A percentile compares a stretch with the other conserved stretches of the same genome.
Conservation (phyloP, 345 rosid genomes). For the Viola odorata region DNA sequence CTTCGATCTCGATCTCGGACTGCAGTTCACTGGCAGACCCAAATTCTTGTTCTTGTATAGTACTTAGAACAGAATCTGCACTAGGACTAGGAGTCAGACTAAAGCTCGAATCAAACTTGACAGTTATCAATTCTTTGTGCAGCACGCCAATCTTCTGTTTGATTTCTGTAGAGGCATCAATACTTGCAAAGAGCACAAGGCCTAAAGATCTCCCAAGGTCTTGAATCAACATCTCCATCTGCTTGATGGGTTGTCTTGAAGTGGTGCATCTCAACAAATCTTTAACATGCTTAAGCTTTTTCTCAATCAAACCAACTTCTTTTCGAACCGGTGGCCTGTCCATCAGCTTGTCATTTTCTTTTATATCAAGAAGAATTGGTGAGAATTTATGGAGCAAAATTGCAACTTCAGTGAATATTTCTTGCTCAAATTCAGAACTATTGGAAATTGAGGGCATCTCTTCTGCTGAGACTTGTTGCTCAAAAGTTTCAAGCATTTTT, state of each 20-base stretch:
- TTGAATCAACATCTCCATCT: conserved; percentile 38
- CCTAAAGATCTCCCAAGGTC: conserved; percentile 69
- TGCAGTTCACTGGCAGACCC: conserved; percentile 33
- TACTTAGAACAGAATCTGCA: conserved; percentile 18
- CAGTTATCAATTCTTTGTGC: conserved; percentile 53
- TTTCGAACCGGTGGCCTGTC: conserved; percentile 37
- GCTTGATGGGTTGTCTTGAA: conserved; percentile 28
- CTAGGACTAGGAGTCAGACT: conserved; percentile 25
- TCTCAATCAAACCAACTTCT: conserved; percentile 38
- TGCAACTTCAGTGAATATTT: conserved; percentile 34
- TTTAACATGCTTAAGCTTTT: conserved; percentile 40
- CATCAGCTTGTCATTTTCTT: conserved; percentile 20
- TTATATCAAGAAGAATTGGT: conserved; percentile 35
- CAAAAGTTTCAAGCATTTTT: conserved; percentile 21
- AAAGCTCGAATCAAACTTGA: conserved; percentile 25
- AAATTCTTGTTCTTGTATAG: conserved; percentile 22
- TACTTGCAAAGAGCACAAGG: conserved; percentile 51
- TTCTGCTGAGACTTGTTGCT: conserved; percentile 29
- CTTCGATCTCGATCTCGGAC: conserved; percentile 34
- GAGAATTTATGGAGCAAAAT: conserved; percentile 40
- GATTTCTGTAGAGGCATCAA: conserved; percentile 33
- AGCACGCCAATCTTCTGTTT: conserved; percentile 36
- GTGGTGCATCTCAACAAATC: conserved; percentile 23
- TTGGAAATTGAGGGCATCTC: conserved; percentile 33
- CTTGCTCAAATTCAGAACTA: conserved; percentile 28